Evolutionary conservation across 768 basidiomycete genomes (phyloP), one percentile per base, ranked within the genome.

Genomic region (Sporobolomyces phaffii): DNA sequence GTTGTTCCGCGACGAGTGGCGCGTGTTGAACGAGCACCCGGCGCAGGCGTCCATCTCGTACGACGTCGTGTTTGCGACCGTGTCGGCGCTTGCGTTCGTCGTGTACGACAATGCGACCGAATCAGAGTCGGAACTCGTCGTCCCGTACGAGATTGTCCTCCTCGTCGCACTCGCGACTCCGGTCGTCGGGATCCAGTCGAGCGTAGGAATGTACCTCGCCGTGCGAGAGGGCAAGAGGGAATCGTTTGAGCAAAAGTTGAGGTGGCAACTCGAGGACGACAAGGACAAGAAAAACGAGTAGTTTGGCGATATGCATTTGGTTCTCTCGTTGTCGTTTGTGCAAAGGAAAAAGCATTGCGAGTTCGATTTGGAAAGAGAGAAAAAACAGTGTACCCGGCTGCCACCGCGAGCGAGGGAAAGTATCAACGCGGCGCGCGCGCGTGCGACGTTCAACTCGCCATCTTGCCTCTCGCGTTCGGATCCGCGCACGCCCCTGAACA

Each of bases 41-140:
- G 71, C 73, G n/a, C 71, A 72, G 59, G 38, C 57, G 45, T 69
- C 66, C 28, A 74, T 74, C 44, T 62, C 62, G 18, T 71, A 36
- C 45, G 73, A 74, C 58, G 73, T 74, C 58, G 18, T 74, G 57
- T 71, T 67, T 24, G 34, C 71, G 3, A 44, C 54, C 20, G 3
- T 63, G n/a, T 56, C 63, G 15, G 66, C 56, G 9, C 7, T 68
- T 22, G 56, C 26, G 10, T 72, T 64, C 60, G 41, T 65, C 43
- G 13, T 38, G 28, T 33, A 45, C 41, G 56, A 58, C 31, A 58
- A 58, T 18, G 29, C 22, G 28, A 58, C 31, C 10, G 43, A 58
- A 28, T 2, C 7, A 2, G 41, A 44, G 34, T 2, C 29, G 2
- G 56, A 58, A 31, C 43, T 58, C 29, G 34, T 45, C 3, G 33